Conservation (phyloP, 768 basidiomycete species). For the Collybia mongolica region DNA sequence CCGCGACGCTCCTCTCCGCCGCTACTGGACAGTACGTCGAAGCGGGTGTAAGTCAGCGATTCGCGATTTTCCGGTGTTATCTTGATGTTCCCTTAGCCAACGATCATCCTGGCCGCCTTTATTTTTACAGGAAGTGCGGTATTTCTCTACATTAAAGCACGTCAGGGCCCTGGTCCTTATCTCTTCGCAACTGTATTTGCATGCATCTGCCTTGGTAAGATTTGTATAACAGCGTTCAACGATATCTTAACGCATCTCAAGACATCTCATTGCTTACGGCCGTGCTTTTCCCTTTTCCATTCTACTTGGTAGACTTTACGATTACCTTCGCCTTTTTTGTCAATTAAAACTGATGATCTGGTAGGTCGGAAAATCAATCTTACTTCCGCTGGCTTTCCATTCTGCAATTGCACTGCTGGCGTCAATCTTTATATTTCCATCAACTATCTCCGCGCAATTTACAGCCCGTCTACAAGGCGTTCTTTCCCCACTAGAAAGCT, state of each 20-base stretch:
- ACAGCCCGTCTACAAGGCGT: slow-evolving; percentile 46
- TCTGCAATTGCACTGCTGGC: slow-evolving; percentile 50
- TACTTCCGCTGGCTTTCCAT: slow-evolving; percentile 61
- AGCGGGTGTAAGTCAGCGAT: slow-evolving; percentile 28
- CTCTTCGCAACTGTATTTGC: slow-evolving; percentile 53
- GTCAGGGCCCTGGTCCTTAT: slow-evolving; percentile 64
- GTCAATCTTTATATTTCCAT: slow-evolving; percentile 61
- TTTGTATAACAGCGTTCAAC: background rate
- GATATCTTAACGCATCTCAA: slow-evolving; percentile 18
- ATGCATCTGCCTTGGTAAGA: slow-evolving; percentile 58
- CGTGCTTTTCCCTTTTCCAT: slow-evolving; percentile 62
- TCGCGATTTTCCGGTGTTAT: background rate
- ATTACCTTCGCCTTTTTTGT: background rate
- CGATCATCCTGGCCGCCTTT: slow-evolving; percentile 59
- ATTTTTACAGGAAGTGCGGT: slow-evolving; percentile 58
- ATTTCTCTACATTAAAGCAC: slow-evolving; percentile 59
- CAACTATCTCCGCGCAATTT: slow-evolving; percentile 59
- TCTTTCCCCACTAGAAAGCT: slow-evolving; percentile 43
- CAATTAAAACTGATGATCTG: background rate
- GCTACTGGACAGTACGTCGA: slow-evolving; percentile 59
- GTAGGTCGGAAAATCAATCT: slow-evolving; percentile 49
- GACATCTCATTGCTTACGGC: slow-evolving; percentile 61
- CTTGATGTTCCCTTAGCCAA: slow-evolving; percentile 35
- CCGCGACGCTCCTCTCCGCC: slow-evolving; percentile 35
- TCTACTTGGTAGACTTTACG: slow-evolving; percentile 41